Conservation (phyloP, 2,329 filamentous ascomycete genomes). For the Botrytis tulipae region DNA sequence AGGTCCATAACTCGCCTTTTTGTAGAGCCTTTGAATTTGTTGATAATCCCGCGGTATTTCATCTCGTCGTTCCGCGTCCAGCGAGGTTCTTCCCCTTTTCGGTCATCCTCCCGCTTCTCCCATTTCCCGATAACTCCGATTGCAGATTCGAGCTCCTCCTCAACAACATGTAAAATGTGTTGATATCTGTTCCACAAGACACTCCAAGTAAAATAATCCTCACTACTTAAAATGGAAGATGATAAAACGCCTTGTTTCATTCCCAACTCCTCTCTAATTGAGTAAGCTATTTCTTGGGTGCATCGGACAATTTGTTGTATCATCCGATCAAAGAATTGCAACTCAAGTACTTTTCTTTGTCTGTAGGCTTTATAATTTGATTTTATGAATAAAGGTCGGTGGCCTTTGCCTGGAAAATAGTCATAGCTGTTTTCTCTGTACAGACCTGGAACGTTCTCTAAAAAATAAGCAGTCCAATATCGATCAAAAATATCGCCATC, state of each 20-base stretch:
- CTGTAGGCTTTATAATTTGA: background rate
- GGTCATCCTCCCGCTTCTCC: background rate
- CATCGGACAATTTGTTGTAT: background rate
- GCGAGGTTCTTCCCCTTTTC: background rate
- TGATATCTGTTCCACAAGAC: background rate
- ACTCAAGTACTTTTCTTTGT: background rate
- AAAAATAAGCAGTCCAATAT: background rate
- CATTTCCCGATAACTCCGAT: background rate
- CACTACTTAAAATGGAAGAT: background rate
- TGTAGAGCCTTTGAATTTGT: background rate
- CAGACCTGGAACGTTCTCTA: background rate
- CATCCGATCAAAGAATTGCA: background rate
- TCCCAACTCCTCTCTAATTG: background rate
- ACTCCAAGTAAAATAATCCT: background rate
- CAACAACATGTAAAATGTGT: background rate
- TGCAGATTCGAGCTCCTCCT: background rate
- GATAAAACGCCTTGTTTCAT: background rate
- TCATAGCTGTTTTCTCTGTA: background rate
- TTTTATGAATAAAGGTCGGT: background rate
- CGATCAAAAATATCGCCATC: background rate
- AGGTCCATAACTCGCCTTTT: background rate
- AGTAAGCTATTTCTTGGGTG: background rate
- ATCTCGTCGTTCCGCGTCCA: background rate
- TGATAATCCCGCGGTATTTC: background rate
- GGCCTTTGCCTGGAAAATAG: fast-evolving